These are phyloP conservation scores for Haplosporangium sp. DNA, from an alignment of 371 early-diverging fungal species.

Conservation along the genomic window DNA sequence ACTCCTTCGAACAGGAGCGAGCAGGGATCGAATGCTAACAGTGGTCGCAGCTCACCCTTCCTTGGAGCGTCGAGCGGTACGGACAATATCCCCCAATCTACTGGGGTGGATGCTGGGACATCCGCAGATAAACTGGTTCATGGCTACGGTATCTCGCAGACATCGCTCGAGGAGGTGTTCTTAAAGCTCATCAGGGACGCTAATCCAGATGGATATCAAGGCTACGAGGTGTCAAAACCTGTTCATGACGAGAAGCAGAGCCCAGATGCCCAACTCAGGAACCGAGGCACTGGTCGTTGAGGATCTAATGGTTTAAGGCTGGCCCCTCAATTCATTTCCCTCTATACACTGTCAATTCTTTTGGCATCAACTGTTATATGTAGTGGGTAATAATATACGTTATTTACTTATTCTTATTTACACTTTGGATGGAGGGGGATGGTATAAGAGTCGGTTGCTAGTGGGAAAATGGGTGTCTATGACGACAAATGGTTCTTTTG, in stretches of 20 bases:
- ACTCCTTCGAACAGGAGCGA: slow-evolving; percentile 21
- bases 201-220: slow-evolving; percentile 56
- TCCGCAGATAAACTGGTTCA: slow-evolving; percentile 55
- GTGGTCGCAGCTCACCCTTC: slow-evolving; percentile 32
- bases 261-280: slow-evolving; percentile 22
- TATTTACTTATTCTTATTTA: not conserved
- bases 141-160: slow-evolving; percentile 75
- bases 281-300: slow-evolving; percentile 20
- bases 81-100: not conserved
- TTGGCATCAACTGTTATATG: not conserved
- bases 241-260: slow-evolving; percentile 14
- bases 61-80: not conserved
- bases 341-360: not conserved
- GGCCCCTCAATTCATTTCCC: not conserved
- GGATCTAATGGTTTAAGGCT: slow-evolving; percentile 10
- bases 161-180: slow-evolving; percentile 75
- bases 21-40: slow-evolving; percentile 31
- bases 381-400: not conserved
- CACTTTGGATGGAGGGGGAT: not conserved
- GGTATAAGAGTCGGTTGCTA: not conserved
- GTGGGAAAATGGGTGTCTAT: not conserved
- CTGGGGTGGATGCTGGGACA: not conserved
- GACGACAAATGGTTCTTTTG: too few species aligned
- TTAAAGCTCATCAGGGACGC: slow-evolving; percentile 60
- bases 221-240: slow-evolving; percentile 43